Evolutionary conservation across 2,329 filamentous ascomycete genomes (phyloP).

Genomic region (Aspergillus pseudoviridinutans): DNA sequence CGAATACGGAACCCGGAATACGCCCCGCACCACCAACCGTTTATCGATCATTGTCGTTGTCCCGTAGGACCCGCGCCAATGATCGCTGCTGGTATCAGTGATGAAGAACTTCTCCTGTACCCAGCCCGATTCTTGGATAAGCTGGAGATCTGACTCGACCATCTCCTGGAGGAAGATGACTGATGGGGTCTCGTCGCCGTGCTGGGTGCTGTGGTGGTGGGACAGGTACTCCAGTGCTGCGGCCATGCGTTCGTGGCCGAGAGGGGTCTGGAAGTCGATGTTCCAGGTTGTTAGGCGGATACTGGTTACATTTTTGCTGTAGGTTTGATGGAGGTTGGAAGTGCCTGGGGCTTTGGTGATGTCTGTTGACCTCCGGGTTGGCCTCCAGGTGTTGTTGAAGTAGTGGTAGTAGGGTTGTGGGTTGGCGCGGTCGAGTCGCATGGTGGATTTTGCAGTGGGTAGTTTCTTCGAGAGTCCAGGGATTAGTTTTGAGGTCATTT

Average conservation of each 20-base stretch:
- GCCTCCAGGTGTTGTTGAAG: background rate
- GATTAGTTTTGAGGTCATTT: background rate
- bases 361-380: background rate
- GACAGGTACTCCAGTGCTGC: conserved; percentile 40
- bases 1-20: conserved; percentile 52
- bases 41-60: conserved; percentile 51
- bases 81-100: conserved; percentile 43
- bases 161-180: conserved; percentile 55
- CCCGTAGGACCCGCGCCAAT: conserved; percentile 50
- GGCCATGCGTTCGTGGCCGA: conserved; percentile 37
- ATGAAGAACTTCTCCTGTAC: conserved; percentile 46
- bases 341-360: background rate
- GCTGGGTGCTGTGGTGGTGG: conserved; percentile 6
- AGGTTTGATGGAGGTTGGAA: background rate
- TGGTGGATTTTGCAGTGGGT: background rate
- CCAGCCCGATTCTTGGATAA: conserved; percentile 46
- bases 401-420: conserved; percentile 7
- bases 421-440: background rate
- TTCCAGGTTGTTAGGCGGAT: conserved; percentile 46
- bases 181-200: conserved; percentile 18
- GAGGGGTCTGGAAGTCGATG: conserved; percentile 45
- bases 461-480: background rate
- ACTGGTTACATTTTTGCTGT: background rate
- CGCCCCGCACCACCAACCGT: conserved; percentile 40
- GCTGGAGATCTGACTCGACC: conserved; percentile 41